Percentiles rank a stretch among this genome's conserved stretches.
phyloP scores from a whole-genome alignment of 768 basidiomycete species.

The Lactarius indigo region DNA sequence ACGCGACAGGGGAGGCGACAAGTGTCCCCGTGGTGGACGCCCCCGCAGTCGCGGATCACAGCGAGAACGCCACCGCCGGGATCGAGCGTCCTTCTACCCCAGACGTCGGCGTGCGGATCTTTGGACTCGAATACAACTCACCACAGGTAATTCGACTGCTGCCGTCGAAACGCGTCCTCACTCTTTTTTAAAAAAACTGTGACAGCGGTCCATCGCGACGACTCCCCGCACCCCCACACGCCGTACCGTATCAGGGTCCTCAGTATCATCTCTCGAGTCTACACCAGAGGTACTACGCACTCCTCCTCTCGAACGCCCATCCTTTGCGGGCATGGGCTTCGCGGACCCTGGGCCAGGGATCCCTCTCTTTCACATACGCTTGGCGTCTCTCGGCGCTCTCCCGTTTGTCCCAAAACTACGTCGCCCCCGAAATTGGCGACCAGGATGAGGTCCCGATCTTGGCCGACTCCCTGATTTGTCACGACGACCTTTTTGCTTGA shows the following conservation, averaged over 20 bases:
- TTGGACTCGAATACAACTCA: slow-evolving; percentile 28
- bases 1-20: background rate
- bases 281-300: slow-evolving; percentile 23
- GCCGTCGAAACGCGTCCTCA: background rate
- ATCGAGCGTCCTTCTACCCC: slow-evolving; percentile 44
- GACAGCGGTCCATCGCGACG: too few relatives aligned
- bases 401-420: slow-evolving; percentile 8
- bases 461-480: slow-evolving; percentile 17
- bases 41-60: slow-evolving; percentile 27
- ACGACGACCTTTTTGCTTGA: slow-evolving; percentile 27
- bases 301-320: slow-evolving; percentile 23
- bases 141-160: slow-evolving; percentile 17
- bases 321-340: slow-evolving; percentile 24
- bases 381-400: slow-evolving; percentile 7
- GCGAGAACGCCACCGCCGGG: slow-evolving; percentile 33
- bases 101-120: slow-evolving; percentile 34
- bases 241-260: slow-evolving; percentile 24
- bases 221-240: slow-evolving; percentile 34
- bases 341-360: slow-evolving; percentile 21
- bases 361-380: slow-evolving; percentile 16
- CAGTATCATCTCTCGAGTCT: slow-evolving; percentile 23
- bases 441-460: background rate
- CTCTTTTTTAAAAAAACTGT: background rate
- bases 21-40: background rate
- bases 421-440: slow-evolving; percentile 1